These are phyloP conservation scores for Talaromyces sp. DNA, from an alignment of 2,329 filamentous ascomycete species.

Conservation along the genomic window DNA sequence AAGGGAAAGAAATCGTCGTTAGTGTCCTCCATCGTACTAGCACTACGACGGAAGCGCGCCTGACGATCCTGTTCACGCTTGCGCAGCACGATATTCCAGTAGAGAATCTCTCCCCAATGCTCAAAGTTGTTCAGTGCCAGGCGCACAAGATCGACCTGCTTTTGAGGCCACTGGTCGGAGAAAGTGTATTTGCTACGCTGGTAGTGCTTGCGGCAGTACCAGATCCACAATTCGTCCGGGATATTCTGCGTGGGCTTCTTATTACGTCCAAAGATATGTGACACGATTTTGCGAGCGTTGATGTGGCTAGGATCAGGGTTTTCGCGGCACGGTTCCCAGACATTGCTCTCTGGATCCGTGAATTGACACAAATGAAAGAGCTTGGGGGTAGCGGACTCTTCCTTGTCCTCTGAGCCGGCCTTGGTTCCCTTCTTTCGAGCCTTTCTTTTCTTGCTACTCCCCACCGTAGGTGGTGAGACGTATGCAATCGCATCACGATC, in stretches of 20 bases:
- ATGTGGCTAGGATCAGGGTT: neutral
- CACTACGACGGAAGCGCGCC: neutral
- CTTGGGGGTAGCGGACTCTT: neutral
- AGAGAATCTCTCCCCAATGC: conserved; percentile 55
- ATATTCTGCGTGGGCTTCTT: conserved; percentile 70
- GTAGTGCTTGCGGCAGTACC: conserved; percentile 77
- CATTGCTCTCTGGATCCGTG: neutral
- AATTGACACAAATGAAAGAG: neutral
- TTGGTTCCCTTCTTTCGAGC: neutral
- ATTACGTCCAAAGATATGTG: conserved; percentile 77
- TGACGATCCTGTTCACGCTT: conserved; percentile 50
- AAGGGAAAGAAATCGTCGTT: neutral
- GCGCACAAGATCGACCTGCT: conserved; percentile 60
- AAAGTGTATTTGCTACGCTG: conserved; percentile 70
- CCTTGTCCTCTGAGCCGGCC: neutral
- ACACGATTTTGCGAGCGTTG: conserved; percentile 63
- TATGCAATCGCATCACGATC: neutral
- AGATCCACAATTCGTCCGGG: conserved; percentile 65
- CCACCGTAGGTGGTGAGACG: neutral
- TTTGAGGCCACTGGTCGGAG: conserved; percentile 46
- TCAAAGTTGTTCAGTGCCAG: conserved; percentile 60
- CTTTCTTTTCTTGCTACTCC: neutral
- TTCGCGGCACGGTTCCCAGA: neutral
- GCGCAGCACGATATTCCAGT: conserved; percentile 59
- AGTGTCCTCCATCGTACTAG: neutral